These are phyloP conservation scores for Coprinellus micaceus DNA, from an alignment of 768 basidiomycete genomes.

Conservation along the genomic window DNA sequence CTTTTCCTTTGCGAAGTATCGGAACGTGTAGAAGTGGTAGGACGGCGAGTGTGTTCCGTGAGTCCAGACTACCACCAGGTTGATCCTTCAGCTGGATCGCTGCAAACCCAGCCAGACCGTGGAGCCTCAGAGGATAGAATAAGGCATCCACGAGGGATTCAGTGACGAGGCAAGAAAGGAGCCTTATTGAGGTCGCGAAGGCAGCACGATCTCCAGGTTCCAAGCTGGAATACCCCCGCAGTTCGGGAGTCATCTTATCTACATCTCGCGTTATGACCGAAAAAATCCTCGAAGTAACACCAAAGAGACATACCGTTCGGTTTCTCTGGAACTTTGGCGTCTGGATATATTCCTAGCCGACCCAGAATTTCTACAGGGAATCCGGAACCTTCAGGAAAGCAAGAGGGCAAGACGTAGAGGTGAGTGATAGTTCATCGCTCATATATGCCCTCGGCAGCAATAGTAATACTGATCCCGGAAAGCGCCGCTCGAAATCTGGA, in stretches of 20 bases:
- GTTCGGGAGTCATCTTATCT: neutral
- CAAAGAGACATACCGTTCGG: no score
- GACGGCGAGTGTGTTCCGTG: slow-evolving; percentile 43
- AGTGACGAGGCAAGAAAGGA: slow-evolving; percentile 56
- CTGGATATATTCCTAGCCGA: no score
- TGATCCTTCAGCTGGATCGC: slow-evolving; percentile 32
- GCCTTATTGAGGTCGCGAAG: slow-evolving; percentile 46
- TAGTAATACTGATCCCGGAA: no score
- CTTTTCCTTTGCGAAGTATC: slow-evolving; percentile 38
- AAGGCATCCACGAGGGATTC: slow-evolving; percentile 50
- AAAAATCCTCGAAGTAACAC: no score
- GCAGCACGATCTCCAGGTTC: slow-evolving; percentile 38
- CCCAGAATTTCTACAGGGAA: no score
- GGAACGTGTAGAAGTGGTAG: slow-evolving; percentile 45
- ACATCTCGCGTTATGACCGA: no score
- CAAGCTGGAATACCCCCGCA: neutral
- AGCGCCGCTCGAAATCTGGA: no score
- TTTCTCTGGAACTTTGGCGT: no score
- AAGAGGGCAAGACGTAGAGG: no score
- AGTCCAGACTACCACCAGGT: neutral
- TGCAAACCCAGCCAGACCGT: slow-evolving; percentile 36
- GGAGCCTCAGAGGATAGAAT: slow-evolving; percentile 37
- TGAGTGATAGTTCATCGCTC: no score
- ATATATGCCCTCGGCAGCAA: no score
- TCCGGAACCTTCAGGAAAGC: no score